phyloP scores from a whole-genome alignment of 163 green algal species.

The Volvox carteri region DNA sequence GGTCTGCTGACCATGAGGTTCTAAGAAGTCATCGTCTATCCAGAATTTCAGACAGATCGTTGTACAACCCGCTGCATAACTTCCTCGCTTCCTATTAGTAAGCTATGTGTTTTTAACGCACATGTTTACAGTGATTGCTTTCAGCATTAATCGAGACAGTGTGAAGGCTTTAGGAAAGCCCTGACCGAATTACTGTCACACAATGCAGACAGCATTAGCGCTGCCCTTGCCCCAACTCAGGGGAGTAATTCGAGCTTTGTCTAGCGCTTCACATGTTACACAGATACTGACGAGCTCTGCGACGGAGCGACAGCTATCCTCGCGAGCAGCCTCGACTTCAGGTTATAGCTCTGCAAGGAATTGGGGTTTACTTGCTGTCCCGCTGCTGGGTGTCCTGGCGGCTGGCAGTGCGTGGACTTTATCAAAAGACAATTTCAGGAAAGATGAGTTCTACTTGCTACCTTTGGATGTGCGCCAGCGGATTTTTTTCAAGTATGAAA shows the following conservation, averaged over 20 bases:
- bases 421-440: too few relatives aligned
- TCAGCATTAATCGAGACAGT: too few relatives aligned
- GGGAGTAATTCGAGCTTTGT: background rate
- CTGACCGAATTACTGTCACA: background rate
- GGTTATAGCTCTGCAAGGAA: background rate
- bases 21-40: too few relatives aligned
- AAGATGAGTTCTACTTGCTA: slow-evolving; percentile 45
- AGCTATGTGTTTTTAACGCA: too few relatives aligned
- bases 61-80: too few relatives aligned
- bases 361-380: background rate
- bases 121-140: too few relatives aligned
- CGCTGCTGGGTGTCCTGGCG: background rate
- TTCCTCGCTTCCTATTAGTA: too few relatives aligned
- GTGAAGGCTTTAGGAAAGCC: background rate
- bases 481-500: slow-evolving; percentile 80
- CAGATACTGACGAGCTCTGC: background rate
- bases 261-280: background rate
- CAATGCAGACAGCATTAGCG: background rate
- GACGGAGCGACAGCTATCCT: slow-evolving; percentile 39
- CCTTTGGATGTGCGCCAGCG: slow-evolving; percentile 37
- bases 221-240: background rate
- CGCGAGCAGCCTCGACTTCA: slow-evolving; percentile 20
- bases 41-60: too few relatives aligned
- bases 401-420: background rate
- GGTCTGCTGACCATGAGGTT: too few relatives aligned